Conservation (phyloP, 164 flowering plant species). For the Pachysandra terminalis region DNA sequence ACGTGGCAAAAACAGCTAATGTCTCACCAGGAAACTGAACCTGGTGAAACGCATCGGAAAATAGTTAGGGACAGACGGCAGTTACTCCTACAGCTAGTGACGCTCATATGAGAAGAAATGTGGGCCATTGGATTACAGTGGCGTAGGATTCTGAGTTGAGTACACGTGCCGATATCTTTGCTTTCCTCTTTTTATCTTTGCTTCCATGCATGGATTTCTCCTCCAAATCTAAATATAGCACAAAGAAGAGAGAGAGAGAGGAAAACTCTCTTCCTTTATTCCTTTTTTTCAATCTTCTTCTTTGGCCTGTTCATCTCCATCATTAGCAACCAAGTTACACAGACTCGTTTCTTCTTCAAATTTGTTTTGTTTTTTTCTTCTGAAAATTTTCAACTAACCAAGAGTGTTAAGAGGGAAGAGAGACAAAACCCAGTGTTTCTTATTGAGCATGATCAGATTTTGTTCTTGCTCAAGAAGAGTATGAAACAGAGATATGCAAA, state of each 20-base stretch:
- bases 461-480: constrained; percentile 15
- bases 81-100: no score
- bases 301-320: constrained; percentile 32
- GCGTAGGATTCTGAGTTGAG: constrained; percentile 52
- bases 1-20: no score
- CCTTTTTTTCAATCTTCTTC: constrained; percentile 19
- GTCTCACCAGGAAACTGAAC: no score
- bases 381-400: constrained; percentile 29
- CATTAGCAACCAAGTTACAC: constrained; percentile 34
- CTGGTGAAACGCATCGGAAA: no score
- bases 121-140: no score
- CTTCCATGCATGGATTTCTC: constrained; percentile 91
- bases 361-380: constrained; percentile 17
- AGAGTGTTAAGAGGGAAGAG: constrained; percentile 6
- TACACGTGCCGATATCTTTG: constrained; percentile 59
- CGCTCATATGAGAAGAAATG: no score
- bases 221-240: constrained; percentile 25
- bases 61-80: no score
- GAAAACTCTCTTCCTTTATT: constrained; percentile 13
- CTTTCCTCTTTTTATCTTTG: constrained; percentile 44
- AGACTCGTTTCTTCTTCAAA: constrained; percentile 22
- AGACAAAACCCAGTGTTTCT: constrained; percentile 1
- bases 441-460: constrained; percentile 27
- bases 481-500: constrained; percentile 11
- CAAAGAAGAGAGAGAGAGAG: constrained; percentile 21